Evolutionary conservation across 1,139 yeast species (phyloP).

Genomic region (Candida sp.): DNA sequence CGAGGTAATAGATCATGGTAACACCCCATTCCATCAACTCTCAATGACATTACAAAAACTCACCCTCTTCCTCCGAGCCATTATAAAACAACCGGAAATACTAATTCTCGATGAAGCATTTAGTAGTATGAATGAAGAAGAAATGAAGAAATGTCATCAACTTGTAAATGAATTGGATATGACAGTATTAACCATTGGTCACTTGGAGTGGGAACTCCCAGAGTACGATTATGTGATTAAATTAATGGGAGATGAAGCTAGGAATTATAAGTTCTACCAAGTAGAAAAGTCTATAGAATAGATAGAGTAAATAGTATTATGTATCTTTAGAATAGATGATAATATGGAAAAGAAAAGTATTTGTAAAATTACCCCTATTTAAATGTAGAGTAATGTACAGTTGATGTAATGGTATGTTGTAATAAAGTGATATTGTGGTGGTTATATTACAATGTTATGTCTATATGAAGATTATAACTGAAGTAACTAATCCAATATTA

Average conservation of each 20-base stretch:
- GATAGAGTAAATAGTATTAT: neutral
- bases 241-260: conserved; percentile 28
- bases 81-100: conserved; percentile 72
- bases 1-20: conserved; percentile 30
- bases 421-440: no score
- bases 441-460: no score
- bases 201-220: conserved; percentile 51
- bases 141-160: conserved; percentile 63
- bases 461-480: no score
- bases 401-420: no score
- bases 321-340: neutral
- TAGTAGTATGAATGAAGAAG: conserved; percentile 76
- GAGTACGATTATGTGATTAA: conserved; percentile 31
- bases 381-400: no score
- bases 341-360: no score
- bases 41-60: conserved; percentile 77
- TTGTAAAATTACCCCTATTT: no score
- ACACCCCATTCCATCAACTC: conserved; percentile 48
- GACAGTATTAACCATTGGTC: conserved; percentile 77
- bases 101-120: conserved; percentile 90
- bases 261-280: conserved; percentile 19
- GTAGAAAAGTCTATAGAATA: conserved; percentile 1
- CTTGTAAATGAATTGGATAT: conserved; percentile 58
- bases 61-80: conserved; percentile 68
- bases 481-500: no score